Evolutionary conservation across 208 protist species (phyloP), one percentile per base, ranked within the genome.

Genomic region (Angomonas deanei): DNA sequence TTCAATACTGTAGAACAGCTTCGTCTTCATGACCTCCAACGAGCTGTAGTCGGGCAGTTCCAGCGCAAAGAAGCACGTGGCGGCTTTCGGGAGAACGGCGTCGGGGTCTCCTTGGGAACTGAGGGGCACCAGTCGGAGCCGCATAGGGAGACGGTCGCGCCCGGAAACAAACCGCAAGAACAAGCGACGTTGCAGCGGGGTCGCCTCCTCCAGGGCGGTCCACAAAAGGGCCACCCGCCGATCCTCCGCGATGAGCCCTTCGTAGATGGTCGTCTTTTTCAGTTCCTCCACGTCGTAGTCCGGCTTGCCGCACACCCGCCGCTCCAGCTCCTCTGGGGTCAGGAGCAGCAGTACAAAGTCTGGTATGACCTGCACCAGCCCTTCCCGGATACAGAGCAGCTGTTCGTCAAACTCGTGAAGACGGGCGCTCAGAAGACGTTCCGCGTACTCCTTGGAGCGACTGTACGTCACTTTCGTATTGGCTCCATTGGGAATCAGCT

Each of bases 21-120:
- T 97, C 36, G 73, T 69, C 72, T 92, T 92, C 83, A 98, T 88
- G 23, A 97, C 82, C n/a, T 96, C 92, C 15, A 97, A 66, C 0
- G 79, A 86, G 61, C 85, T 93, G 76, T 99, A 99, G 64, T 96
- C 81, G 5, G 97, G 97, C 32, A 99, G 69, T 65, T 97, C 91
- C 26, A 99, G 31, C 15, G 89, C 81, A 64, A 98, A 98, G 78
- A 98, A 98, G 84, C 97, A 99, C 61, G 97, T 99, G 23, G 95
- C 86, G 17, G 96, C 88, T 26, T 86, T 78, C 4, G 97, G 95
- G 10, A 98, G 72, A 17, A 86, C 66, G 19, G 78, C 72, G 75
- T 97, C 95, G 2, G 91, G 80, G 57, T 96, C 85, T 3, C 81
- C 86, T 42, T 82, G 57, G 8, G 72, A 83, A 31, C 61, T 69